phyloP scores from a whole-genome alignment of 2,329 filamentous ascomycete genomes.

The Penicillium sp. region DNA sequence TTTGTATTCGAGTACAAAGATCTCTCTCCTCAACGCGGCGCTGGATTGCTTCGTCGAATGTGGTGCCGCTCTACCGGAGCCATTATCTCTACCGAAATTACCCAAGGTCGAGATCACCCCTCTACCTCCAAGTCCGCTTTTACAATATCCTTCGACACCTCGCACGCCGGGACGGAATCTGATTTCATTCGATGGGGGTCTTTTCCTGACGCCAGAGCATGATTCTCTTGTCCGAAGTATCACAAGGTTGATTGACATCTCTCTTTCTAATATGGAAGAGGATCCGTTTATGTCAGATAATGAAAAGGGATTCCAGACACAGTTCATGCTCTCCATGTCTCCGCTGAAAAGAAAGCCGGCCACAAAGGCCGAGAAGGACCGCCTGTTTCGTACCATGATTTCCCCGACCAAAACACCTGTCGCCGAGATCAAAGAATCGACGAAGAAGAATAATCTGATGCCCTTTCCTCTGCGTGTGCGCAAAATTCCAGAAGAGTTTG shows the following conservation, averaged over 20 bases:
- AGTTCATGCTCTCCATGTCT: slow-evolving; percentile 9
- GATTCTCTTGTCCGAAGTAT: slow-evolving; percentile 28
- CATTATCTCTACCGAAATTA: slow-evolving; percentile 10
- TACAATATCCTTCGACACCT: background rate
- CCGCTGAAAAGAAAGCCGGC: slow-evolving; percentile 11
- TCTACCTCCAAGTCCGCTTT: background rate
- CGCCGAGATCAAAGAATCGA: background rate
- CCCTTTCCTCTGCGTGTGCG: slow-evolving; percentile 33
- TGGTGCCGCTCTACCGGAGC: slow-evolving; percentile 31
- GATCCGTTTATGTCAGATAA: slow-evolving; percentile 33
- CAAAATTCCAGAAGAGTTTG: slow-evolving; percentile 18
- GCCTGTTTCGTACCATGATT: slow-evolving; percentile 1
- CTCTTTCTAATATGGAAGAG: slow-evolving; percentile 18
- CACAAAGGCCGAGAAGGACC: background rate
- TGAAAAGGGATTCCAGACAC: background rate
- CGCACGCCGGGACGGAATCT: background rate
- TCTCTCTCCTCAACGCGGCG: slow-evolving; percentile 46
- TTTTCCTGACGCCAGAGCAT: slow-evolving; percentile 10
- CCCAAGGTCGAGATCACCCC: background rate
- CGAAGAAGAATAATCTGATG: slow-evolving; percentile 18
- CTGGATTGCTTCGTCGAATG: slow-evolving; percentile 45
- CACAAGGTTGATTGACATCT: slow-evolving; percentile 33
- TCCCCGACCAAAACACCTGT: slow-evolving; percentile 1
- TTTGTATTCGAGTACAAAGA: slow-evolving; percentile 50
- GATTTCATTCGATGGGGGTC: slow-evolving; percentile 10